A percentile compares a stretch with the other conserved stretches of the same genome.
phyloP scores from a whole-genome alignment of 2,329 filamentous ascomycete species.

The Pseudocercospora fuligena region DNA sequence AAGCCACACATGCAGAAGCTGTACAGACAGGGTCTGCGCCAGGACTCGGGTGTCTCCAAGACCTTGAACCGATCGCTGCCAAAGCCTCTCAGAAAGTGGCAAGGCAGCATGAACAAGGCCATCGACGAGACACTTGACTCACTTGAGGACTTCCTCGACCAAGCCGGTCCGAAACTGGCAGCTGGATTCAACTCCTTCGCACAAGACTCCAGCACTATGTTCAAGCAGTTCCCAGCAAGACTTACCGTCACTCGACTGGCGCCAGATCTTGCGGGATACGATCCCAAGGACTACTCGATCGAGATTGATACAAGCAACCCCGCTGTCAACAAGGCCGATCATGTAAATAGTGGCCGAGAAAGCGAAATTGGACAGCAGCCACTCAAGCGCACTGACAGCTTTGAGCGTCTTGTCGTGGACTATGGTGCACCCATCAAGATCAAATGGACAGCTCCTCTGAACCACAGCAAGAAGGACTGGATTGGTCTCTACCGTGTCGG shows the following conservation, averaged over 20 bases:
- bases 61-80: slow-evolving; percentile 87
- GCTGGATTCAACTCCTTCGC: slow-evolving; percentile 85
- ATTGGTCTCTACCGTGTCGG: slow-evolving; percentile 95
- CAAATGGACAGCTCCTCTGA: slow-evolving; percentile 84
- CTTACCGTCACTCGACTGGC: slow-evolving; percentile 81
- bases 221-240: slow-evolving; percentile 86
- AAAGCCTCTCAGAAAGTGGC: slow-evolving; percentile 78
- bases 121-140: slow-evolving; percentile 85
- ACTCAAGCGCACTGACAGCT: slow-evolving; percentile 62
- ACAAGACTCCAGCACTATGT: slow-evolving; percentile 82
- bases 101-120: slow-evolving; percentile 84
- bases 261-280: slow-evolving; percentile 77
- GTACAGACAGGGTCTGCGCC: slow-evolving; percentile 81
- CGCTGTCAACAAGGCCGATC: slow-evolving; percentile 43
- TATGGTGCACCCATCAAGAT: slow-evolving; percentile 91
- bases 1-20: slow-evolving; percentile 98
- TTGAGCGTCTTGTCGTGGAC: slow-evolving; percentile 78
- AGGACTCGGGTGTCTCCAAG: slow-evolving; percentile 89
- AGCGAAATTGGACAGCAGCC: slow-evolving; percentile 71
- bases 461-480: slow-evolving; percentile 92
- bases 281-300: slow-evolving; percentile 80
- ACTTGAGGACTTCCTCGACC: slow-evolving; percentile 87
- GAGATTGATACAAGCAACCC: slow-evolving; percentile 69
- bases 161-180: slow-evolving; percentile 81
- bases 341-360: slow-evolving; percentile 71